Conservation (phyloP, 441 rosid genomes). For the Melastoma candidum region DNA sequence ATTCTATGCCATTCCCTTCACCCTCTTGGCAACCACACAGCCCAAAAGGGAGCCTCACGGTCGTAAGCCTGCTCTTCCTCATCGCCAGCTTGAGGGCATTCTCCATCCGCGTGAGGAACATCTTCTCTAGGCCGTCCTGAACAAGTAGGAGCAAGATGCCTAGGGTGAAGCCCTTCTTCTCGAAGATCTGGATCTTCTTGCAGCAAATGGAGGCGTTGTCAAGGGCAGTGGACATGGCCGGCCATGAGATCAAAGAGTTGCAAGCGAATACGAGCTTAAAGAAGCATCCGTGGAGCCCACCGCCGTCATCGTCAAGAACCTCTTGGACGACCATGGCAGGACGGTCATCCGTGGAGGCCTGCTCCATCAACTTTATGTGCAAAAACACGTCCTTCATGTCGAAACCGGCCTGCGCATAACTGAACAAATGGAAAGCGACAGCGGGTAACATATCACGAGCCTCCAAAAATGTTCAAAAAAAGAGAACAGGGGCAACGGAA, state of each 20-base stretch:
- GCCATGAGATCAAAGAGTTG: constrained; percentile 69
- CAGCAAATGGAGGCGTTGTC: constrained; percentile 68
- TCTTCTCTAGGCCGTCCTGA: constrained; percentile 52
- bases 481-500: background rate
- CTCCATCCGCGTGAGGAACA: constrained; percentile 51
- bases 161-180: constrained; percentile 81
- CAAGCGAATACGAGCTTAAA: constrained; percentile 74
- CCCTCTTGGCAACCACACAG: constrained; percentile 96
- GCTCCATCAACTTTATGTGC: constrained; percentile 85
- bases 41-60: constrained; percentile 84
- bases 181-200: constrained; percentile 80
- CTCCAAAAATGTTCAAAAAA: constrained; percentile 9
- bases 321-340: constrained; percentile 74
- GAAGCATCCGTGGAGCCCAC: constrained; percentile 31
- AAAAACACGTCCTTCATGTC: constrained; percentile 91
- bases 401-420: constrained; percentile 83
- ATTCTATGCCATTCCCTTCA: constrained; percentile 44
- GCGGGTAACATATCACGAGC: constrained; percentile 8
- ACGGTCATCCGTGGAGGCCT: constrained; percentile 65
- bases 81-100: constrained; percentile 61
- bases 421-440: constrained; percentile 22
- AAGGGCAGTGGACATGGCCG: constrained; percentile 66
- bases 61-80: constrained; percentile 44
- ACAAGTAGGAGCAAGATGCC: constrained; percentile 60
- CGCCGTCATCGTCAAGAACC: constrained; percentile 35